Percentiles rank a stretch among this genome's conserved stretches.
Evolutionary conservation across 257 asterid genomes (phyloP).

Genomic region (Perilla frutescens): DNA sequence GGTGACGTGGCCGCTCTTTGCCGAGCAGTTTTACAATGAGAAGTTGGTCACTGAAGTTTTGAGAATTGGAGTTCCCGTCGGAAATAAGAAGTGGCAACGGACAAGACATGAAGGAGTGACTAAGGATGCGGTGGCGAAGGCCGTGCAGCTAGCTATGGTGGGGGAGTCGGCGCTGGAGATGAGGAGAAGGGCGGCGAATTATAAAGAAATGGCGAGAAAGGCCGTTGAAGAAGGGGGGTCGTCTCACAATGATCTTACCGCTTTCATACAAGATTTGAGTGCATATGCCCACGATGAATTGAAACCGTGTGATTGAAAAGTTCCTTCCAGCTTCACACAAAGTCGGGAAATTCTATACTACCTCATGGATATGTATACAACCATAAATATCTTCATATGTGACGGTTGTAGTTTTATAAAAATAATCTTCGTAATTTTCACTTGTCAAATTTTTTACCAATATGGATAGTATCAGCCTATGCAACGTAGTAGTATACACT

Average conservation of each 20-base stretch:
- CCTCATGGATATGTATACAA: too few relatives aligned
- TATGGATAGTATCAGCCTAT: too few relatives aligned
- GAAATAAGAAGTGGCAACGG: conserved; percentile 39
- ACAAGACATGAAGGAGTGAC: conserved; percentile 31
- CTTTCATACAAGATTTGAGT: conserved; percentile 46
- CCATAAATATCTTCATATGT: too few relatives aligned
- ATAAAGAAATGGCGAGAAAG: conserved; percentile 41
- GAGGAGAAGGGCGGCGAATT: conserved; percentile 41
- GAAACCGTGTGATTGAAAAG: too few relatives aligned
- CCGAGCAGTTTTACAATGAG: conserved; percentile 51
- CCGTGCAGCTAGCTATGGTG: conserved; percentile 38
- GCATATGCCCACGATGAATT: background rate
- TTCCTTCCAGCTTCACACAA: too few relatives aligned
- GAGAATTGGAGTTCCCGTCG: conserved; percentile 40
- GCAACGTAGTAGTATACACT: too few relatives aligned
- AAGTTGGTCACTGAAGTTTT: conserved; percentile 43
- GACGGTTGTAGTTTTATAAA: too few relatives aligned
- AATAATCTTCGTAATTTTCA: too few relatives aligned
- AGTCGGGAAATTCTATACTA: too few relatives aligned
- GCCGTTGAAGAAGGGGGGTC: conserved; percentile 58
- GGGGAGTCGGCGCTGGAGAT: conserved; percentile 43
- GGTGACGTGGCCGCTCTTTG: conserved; percentile 53
- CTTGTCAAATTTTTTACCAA: too few relatives aligned
- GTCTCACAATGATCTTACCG: conserved; percentile 38
- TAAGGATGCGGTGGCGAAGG: conserved; percentile 38